Evolutionary conservation across 768 basidiomycete genomes (phyloP).

Genomic region (Stropharia rugosoannulata): DNA sequence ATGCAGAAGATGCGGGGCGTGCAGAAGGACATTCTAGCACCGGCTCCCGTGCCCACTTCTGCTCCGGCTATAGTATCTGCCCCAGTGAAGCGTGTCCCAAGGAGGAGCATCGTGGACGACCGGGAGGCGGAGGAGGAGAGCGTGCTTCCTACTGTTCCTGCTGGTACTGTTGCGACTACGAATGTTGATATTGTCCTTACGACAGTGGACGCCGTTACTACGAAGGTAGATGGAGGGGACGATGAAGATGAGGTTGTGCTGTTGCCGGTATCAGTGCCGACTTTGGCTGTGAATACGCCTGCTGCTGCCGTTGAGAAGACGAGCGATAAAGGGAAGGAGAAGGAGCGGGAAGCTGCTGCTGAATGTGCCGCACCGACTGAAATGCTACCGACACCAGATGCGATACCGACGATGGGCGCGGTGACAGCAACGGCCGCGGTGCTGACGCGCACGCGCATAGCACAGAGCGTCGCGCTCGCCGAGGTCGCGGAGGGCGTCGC

Average conservation of each 20-base stretch:
- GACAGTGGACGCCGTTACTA: background rate
- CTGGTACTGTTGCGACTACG: background rate
- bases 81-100: background rate
- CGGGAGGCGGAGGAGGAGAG: background rate
- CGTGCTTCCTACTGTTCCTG: background rate
- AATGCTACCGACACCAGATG: background rate
- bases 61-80: background rate
- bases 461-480: background rate
- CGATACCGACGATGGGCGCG: background rate
- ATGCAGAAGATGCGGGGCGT: background rate
- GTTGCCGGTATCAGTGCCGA: no score
- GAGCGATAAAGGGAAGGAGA: no score
- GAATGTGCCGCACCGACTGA: background rate
- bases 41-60: background rate
- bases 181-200: no score
- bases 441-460: background rate
- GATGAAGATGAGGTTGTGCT: no score
- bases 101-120: slow-evolving; percentile 4
- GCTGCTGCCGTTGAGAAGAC: no score
- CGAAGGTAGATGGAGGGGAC: background rate
- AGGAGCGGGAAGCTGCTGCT: background rate
- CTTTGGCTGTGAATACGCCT: no score
- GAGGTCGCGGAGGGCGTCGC: background rate
- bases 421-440: background rate
- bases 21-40: background rate